Conservation (phyloP, 1,139 yeast species). For the Sugiyamaella pinicola region DNA sequence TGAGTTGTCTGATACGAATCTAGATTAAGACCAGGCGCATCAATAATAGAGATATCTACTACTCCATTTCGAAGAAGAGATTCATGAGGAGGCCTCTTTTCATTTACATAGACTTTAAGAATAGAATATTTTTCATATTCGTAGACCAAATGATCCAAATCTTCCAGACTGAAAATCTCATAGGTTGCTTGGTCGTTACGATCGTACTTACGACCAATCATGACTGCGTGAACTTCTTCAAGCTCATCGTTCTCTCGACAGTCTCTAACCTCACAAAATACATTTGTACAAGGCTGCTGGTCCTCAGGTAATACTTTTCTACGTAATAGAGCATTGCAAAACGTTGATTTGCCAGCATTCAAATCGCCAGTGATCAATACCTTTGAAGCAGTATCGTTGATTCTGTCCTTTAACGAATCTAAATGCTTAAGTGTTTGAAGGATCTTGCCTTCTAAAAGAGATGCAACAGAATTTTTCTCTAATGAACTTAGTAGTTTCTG, state of each 20-base stretch:
- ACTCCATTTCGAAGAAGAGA: constrained; percentile 86
- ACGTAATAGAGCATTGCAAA: constrained; percentile 86
- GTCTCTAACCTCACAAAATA: constrained; percentile 92
- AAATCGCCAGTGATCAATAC: constrained; percentile 96
- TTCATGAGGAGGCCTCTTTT: constrained; percentile 64
- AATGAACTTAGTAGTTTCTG: constrained; percentile 53
- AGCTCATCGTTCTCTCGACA: constrained; percentile 70
- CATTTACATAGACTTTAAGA: constrained; percentile 80
- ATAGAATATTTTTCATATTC: constrained; percentile 72
- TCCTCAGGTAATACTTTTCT: constrained; percentile 87
- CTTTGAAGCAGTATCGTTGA: constrained; percentile 89
- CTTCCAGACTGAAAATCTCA: constrained; percentile 54
- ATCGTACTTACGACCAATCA: constrained; percentile 60
- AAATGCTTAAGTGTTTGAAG: constrained; percentile 65
- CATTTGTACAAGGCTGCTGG: constrained; percentile 97
- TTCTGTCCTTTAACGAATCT: constrained; percentile 72
- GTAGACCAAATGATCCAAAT: constrained; percentile 70
- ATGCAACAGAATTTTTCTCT: constrained; percentile 66
- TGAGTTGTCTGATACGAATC: constrained; percentile 95
- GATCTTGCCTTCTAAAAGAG: constrained; percentile 65
- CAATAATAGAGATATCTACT: constrained; percentile 88
- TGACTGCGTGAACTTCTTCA: constrained; percentile 96
- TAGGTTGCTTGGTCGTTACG: constrained; percentile 67
- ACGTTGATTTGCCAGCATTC: constrained; percentile 94
- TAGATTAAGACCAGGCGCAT: constrained; percentile 95